Evolutionary conservation across 805 yeast species (phyloP).

Genomic region (Yarrowia sp.): DNA sequence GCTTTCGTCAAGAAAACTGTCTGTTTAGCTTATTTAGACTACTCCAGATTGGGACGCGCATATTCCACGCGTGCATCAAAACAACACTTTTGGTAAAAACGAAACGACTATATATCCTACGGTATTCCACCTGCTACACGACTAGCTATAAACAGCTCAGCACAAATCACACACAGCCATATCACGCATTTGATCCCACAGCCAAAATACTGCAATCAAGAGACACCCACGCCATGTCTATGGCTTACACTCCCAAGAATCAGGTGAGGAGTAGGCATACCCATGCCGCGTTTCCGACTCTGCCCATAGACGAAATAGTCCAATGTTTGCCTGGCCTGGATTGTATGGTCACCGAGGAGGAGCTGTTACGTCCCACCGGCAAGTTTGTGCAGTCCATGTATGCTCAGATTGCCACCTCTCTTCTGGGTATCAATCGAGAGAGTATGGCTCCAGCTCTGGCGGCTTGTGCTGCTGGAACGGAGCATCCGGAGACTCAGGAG

Average conservation of each 20-base stretch:
- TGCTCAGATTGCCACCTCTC: slow-evolving; percentile 8
- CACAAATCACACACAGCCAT: too few species aligned
- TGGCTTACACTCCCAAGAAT: slow-evolving; percentile 18
- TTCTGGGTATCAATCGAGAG: slow-evolving; percentile 14
- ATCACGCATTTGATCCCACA: too few species aligned
- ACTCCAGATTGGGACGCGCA: background rate
- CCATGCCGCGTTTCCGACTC: slow-evolving; percentile 15
- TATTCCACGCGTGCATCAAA: slow-evolving; percentile 9
- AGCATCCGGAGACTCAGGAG: slow-evolving; percentile 17
- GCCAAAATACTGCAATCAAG: background rate
- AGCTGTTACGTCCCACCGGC: background rate
- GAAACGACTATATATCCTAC: background rate
- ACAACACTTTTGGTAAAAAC: background rate
- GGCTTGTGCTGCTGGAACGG: background rate
- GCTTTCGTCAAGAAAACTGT: background rate
- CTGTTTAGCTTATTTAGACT: background rate
- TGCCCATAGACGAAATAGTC: slow-evolving; percentile 18
- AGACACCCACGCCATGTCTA: background rate
- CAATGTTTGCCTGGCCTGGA: background rate
- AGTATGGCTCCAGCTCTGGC: slow-evolving; percentile 16
- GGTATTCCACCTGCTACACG: too few species aligned
- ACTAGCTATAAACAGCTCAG: too few species aligned
- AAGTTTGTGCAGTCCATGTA: slow-evolving; percentile 22
- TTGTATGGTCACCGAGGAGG: slow-evolving; percentile 13
- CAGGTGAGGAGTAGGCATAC: background rate